Base-by-base conservation (phyloP, 495 filamentous ascomycete species). In the Umbilicaria muhlenbergii region DNA sequence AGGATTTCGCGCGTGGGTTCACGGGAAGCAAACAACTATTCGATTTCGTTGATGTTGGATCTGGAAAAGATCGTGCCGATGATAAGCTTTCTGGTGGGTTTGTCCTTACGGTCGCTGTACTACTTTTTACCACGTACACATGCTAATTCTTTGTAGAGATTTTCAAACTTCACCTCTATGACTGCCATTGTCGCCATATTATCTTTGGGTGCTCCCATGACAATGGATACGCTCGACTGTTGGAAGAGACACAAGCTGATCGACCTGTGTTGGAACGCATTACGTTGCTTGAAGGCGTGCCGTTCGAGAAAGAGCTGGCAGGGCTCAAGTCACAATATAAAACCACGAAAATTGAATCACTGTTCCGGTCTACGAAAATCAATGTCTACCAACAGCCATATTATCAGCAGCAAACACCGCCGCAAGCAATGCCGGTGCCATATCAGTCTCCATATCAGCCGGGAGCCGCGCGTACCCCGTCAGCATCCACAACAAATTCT, bases 151-250 rank as follows among this genome's bases (percentile, higher is more conserved):
- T 21, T 32, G 32, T 61, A 88, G 86, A 86, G 66, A 75, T 62
- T 50, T 84, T 71, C 66, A 77, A 74, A 72, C 57, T 77, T 19
- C 66, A 76, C 58, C 53, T 78, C 38, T 68, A 75, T 62, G 73
- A 88, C 51, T 72, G 68, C 53, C 82, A 86, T 57, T 92, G 86
- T 60, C 81, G 80, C 51, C 83, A 87, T 47, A 77, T 92, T 35
- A 63, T 88, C 38, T 65, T 94, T 36, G 86, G 85, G 11, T 79
- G 85, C 47, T 81, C 80, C 16, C 80, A 84, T 47, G 81, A 87
- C 58, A 73, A 74, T 44, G 73, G 75, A 32, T 92, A 86, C 58
- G 75, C 72, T 18, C 68, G 75, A 1, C 70, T 81, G 44, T 60
- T 94, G n/a, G 75, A 78, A 51, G 67, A 84, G 47, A 66, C 78